Conservation (phyloP, 495 filamentous ascomycete species). For the Xylaria grammica region DNA sequence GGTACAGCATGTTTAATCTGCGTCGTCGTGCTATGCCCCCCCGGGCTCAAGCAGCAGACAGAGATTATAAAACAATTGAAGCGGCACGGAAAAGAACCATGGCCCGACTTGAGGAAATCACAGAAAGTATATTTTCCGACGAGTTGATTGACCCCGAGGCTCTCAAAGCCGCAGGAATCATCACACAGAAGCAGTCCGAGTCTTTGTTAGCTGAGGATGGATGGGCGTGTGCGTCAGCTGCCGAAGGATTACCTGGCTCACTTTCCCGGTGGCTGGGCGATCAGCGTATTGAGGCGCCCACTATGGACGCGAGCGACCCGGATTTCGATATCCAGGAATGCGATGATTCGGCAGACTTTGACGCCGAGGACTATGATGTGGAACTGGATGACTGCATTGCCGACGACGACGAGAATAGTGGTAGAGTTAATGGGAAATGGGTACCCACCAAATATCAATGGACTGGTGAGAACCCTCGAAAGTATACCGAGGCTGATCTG, state of each 20-base stretch:
- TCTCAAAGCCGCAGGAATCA: constrained; percentile 58
- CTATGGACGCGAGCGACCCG: constrained; percentile 34
- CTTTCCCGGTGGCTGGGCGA: constrained; percentile 70
- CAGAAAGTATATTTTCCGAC: constrained; percentile 55
- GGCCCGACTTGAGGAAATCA: constrained; percentile 48
- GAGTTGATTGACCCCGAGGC: constrained; percentile 51
- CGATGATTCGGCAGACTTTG: constrained; percentile 29
- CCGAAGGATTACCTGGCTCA: constrained; percentile 47
- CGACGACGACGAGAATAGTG: constrained; percentile 47
- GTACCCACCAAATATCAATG: constrained; percentile 42
- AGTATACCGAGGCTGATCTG: constrained; percentile 23
- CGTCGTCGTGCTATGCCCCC: constrained; percentile 36
- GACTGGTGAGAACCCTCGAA: constrained; percentile 38
- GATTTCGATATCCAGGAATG: constrained; percentile 43
- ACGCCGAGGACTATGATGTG: constrained; percentile 37
- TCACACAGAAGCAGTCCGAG: constrained; percentile 64
- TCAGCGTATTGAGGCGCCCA: constrained; percentile 37
- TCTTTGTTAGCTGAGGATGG: constrained; percentile 61
- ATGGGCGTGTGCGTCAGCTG: constrained; percentile 51
- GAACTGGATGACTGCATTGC: constrained; percentile 43
- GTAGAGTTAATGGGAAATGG: constrained; percentile 39
- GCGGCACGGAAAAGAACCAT: constrained; percentile 31
- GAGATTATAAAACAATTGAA: constrained; percentile 32
- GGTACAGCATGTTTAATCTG: constrained; percentile 68
- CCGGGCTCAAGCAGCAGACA: constrained; percentile 21